Percentiles rank a stretch among this genome's conserved stretches.
Conservation (phyloP, 495 filamentous ascomycete species). For the Aspergillus haitiensis region DNA sequence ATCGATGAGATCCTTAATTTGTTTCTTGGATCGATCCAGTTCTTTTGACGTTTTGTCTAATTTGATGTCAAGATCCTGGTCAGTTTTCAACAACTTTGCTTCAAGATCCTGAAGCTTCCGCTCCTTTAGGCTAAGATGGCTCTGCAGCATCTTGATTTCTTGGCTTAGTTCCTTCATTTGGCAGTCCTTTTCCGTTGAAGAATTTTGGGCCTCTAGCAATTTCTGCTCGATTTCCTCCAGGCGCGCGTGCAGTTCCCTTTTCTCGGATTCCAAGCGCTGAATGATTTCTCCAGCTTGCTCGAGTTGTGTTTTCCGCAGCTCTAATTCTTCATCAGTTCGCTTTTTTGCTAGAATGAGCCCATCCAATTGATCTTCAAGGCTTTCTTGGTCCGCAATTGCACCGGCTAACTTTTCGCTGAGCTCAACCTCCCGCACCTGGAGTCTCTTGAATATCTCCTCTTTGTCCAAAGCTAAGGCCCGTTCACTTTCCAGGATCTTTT, state of each 20-base stretch:
- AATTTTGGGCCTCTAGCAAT: constrained; percentile 64
- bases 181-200: constrained; percentile 65
- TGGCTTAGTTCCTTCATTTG: constrained; percentile 72
- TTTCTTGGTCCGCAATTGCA: constrained; percentile 93
- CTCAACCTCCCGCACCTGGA: constrained; percentile 87
- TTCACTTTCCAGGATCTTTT: constrained; percentile 93
- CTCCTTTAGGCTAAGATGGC: constrained; percentile 85
- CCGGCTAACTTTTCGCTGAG: constrained; percentile 87
- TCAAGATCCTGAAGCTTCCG: constrained; percentile 89
- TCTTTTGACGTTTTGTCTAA: constrained; percentile 80
- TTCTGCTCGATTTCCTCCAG: constrained; percentile 66
- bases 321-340: constrained; percentile 80
- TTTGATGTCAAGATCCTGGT: constrained; percentile 89
- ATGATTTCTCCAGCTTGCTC: constrained; percentile 92
- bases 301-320: constrained; percentile 74
- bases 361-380: constrained; percentile 89
- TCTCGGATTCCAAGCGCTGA: constrained; percentile 77
- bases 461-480: constrained; percentile 93
- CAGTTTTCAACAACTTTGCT: constrained; percentile 75
- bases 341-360: constrained; percentile 86
- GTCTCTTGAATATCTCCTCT: constrained; percentile 94
- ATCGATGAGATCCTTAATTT: constrained; percentile 70
- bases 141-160: constrained; percentile 89
- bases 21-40: constrained; percentile 64
- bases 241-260: constrained; percentile 66